These are phyloP conservation scores for Kodamaea nitidulidarum DNA, from an alignment of 805 yeast genomes.

Conservation along the genomic window DNA sequence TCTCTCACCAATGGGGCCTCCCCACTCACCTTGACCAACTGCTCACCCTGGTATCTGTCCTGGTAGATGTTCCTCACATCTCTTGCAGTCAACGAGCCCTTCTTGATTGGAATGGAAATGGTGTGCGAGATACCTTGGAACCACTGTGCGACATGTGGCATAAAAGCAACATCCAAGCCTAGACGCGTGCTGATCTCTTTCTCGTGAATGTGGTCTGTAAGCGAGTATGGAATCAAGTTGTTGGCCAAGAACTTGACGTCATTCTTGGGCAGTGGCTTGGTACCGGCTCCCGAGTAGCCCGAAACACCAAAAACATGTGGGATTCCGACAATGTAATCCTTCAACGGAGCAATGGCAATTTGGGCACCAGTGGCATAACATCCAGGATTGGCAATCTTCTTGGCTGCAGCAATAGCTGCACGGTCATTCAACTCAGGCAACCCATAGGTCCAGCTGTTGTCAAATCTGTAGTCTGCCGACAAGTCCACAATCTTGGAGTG, in stretches of 20 bases:
- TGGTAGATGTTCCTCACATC: conserved; percentile 83
- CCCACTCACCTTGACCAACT: conserved; percentile 77
- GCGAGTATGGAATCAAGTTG: conserved; percentile 90
- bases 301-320: conserved; percentile 94
- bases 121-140: conserved; percentile 97
- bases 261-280: conserved; percentile 96
- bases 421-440: conserved; percentile 87
- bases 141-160: conserved; percentile 99
- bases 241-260: conserved; percentile 70
- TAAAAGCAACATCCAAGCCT: conserved; percentile 77
- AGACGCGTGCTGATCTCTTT: conserved; percentile 81
- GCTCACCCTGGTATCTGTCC: conserved; percentile 84
- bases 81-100: conserved; percentile 63
- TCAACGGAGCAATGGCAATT: conserved; percentile 77
- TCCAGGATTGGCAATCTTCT: conserved; percentile 92
- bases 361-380: conserved; percentile 99
- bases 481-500: conserved; percentile 83
- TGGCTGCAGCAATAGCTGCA: conserved; percentile 58
- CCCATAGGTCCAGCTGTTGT: conserved; percentile 91
- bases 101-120: conserved; percentile 79
- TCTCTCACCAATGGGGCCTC: conserved; percentile 93
- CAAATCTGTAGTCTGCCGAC: conserved; percentile 95
- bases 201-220: conserved; percentile 97
- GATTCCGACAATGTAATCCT: conserved; percentile 59
- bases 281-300: conserved; percentile 99